These are phyloP conservation scores for Blastobotrys parvus DNA, from an alignment of 805 yeast genomes.

Conservation along the genomic window DNA sequence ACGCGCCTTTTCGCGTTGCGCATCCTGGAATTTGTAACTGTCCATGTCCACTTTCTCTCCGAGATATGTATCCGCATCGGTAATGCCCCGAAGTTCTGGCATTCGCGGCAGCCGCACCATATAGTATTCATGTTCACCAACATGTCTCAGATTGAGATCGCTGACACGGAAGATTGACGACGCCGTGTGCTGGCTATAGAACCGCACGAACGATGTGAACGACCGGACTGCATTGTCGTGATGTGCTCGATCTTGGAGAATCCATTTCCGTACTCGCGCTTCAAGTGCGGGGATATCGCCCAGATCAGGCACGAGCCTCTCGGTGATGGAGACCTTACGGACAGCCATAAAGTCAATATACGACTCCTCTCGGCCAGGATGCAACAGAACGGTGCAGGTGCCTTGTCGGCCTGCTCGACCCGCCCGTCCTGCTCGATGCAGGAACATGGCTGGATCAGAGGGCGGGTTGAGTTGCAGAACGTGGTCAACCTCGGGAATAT, in stretches of 20 bases:
- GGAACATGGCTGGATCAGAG: conserved; percentile 79
- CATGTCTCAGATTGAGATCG: conserved; percentile 58
- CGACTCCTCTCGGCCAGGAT: conserved; percentile 70
- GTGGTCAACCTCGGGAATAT: conserved; percentile 87
- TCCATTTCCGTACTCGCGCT: conserved; percentile 39
- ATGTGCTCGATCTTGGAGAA: conserved; percentile 63
- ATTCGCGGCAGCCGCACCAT: conserved; percentile 78
- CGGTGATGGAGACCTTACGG: conserved; percentile 47
- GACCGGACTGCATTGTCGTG: conserved; percentile 76
- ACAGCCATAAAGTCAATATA: conserved; percentile 75
- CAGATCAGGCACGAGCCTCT: conserved; percentile 16
- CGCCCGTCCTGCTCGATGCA: conserved; percentile 92
- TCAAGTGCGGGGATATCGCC: not conserved
- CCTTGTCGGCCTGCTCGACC: conserved; percentile 88
- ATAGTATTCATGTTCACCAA: conserved; percentile 66
- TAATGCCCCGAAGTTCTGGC: conserved; percentile 73
- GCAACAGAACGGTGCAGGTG: conserved; percentile 64
- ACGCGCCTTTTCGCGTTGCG: conserved; percentile 54
- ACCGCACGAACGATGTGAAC: conserved; percentile 74
- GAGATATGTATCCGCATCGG: conserved; percentile 66
- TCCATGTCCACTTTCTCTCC: conserved; percentile 59
- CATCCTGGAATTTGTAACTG: conserved; percentile 54
- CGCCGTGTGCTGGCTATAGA: conserved; percentile 83
- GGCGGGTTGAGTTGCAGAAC: conserved; percentile 96
- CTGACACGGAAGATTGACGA: conserved; percentile 75